Base-by-base conservation (phyloP, 306 rosid genomes). In the Pyrus communis region DNA sequence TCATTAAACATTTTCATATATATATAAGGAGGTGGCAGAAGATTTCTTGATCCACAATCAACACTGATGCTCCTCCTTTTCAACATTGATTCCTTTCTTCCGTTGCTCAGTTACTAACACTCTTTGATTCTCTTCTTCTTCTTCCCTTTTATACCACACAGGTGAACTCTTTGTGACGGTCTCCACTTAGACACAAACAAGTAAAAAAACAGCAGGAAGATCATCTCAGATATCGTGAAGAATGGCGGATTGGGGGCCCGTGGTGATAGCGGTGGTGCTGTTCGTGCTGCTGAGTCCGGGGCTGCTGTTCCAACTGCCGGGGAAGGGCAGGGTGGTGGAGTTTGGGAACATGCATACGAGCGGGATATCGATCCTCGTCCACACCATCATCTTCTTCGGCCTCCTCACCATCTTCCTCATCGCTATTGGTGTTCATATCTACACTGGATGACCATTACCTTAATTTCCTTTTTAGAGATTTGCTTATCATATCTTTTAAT, bases 211-310 rank as follows among this genome's bases (percentile, higher is more conserved):
- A 59, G 23, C 18, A 30, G 46, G 40, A 22, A 74, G 46, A 42
- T 23, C 55, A 54, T 27, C 10, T 21, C 23, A 9, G 1, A 67
- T 30, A 2, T 19, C 30, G 15, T 17, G 6, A 27, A 33, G 9
- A 55, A 89, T 90, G 96, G 87, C 91, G 18, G 96, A 90, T 79
- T 90, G 93, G 96, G 92, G 89, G 46, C 93, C 93, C 0, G 93
- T 88, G 78, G 89, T 90, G 73, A 88, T 90, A 66, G 89, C 89
- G 28, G 93, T 88, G 89, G 87, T 90, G 81, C 84, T 90, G 67
- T 90, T 90, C 54, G 86, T 90, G 83, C 72, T 90, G 61, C 27
- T 90, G 30, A 88, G 86, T 51, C 96, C 92, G 18, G 92, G 96
- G 54, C 70, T 90, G 21, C 33, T 90, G 79, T 82, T 90, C 80